These are phyloP conservation scores for Gomphus sp. DNA, from an alignment of 1,284 basidiomycete genomes.

Conservation along the genomic window DNA sequence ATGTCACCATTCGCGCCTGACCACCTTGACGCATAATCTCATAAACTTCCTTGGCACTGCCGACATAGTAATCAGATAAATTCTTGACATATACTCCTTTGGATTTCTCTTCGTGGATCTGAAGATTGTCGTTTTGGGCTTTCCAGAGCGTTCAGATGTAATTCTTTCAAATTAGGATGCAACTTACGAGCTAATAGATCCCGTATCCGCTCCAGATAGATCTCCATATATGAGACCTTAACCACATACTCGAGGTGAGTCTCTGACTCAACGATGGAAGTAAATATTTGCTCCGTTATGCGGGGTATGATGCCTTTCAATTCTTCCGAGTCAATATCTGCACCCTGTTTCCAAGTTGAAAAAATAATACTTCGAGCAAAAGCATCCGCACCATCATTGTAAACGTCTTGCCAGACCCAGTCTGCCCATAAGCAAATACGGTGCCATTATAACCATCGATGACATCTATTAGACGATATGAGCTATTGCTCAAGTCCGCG, in stretches of 20 bases:
- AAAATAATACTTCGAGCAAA: not conserved
- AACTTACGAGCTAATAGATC: conserved; percentile 91
- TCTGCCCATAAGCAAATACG: conserved; percentile 98
- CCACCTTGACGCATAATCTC: conserved; percentile 98
- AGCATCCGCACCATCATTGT: conserved; percentile 81
- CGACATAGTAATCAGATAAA: conserved; percentile 97
- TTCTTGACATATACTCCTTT: conserved; percentile 98
- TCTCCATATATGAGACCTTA: conserved; percentile 99
- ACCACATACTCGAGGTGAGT: conserved; percentile 96
- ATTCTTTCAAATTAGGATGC: not conserved
- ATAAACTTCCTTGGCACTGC: conserved; percentile 93
- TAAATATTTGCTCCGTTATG: conserved; percentile 98
- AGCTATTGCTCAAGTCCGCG: not conserved
- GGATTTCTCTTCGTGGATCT: conserved; percentile 97
- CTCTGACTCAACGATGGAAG: conserved; percentile 93
- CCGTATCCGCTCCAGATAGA: conserved; percentile 95
- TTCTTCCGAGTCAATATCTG: conserved; percentile 90
- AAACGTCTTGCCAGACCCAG: conserved; percentile 94
- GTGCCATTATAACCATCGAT: conserved; percentile 99
- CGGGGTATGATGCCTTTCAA: conserved; percentile 96
- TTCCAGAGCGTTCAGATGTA: conserved; percentile 9
- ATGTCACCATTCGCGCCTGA: conserved; percentile 83
- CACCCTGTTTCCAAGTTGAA: conserved; percentile 50
- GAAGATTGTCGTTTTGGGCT: conserved; percentile 98
- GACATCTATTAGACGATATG: conserved; percentile 59